Conservation (phyloP, 2,329 filamentous ascomycete species). For the Knufia fluminis region DNA sequence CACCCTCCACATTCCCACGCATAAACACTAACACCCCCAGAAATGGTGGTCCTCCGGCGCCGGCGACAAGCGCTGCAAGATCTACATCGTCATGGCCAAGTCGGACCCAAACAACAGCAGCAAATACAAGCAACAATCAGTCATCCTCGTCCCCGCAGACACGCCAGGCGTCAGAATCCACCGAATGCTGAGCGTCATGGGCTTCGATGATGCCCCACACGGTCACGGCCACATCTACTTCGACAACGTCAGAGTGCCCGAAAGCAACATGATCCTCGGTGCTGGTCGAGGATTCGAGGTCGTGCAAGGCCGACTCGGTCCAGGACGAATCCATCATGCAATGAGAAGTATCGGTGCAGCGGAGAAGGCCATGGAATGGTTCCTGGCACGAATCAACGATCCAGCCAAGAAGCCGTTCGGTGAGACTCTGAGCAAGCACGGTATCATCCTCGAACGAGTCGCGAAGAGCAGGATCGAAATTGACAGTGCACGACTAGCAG, state of each 20-base stretch:
- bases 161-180: conserved; percentile 83
- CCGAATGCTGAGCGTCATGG: conserved; percentile 88
- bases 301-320: conserved; percentile 91
- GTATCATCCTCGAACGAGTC: conserved; percentile 90
- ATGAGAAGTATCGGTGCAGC: conserved; percentile 91
- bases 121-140: conserved; percentile 83
- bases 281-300: conserved; percentile 95
- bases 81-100: conserved; percentile 98
- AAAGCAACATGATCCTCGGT: conserved; percentile 72
- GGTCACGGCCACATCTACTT: conserved; percentile 92
- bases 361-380: conserved; percentile 86
- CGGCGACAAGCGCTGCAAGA: conserved; percentile 79
- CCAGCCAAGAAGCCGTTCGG: conserved; percentile 83
- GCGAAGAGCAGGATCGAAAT: conserved; percentile 89
- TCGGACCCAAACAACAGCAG: conserved; percentile 65
- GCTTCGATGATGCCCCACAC: conserved; percentile 96
- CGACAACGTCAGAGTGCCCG: conserved; percentile 79
- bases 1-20: neutral
- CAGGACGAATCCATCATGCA: conserved; percentile 92
- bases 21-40: conserved; percentile 31
- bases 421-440: conserved; percentile 76
- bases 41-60: conserved; percentile 99
- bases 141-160: conserved; percentile 74
- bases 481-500: conserved; percentile 77
- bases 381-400: conserved; percentile 91